Base-by-base conservation (phyloP, 306 rosid species). In the Erythrophleum fordii region DNA sequence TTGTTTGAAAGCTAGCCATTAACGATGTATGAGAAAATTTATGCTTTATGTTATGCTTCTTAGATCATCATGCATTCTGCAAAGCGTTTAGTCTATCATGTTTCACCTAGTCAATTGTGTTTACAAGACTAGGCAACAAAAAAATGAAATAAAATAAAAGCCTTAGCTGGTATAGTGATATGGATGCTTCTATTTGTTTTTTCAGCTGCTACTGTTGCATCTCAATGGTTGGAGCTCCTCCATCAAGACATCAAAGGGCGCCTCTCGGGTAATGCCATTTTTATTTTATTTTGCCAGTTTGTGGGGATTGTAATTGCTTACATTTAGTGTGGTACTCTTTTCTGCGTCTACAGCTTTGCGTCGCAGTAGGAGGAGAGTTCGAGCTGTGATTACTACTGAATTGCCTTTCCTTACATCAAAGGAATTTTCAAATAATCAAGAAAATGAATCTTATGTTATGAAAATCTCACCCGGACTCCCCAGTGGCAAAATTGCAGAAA, bases 191-290 rank as follows among this genome's bases (percentile, higher is more conserved):
- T 55, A 31, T 88, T n/a, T 65, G 41, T n/a, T 39, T 66, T 84
- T 85, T 67, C 97, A 95, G 99, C 99, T 86, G 99, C 99, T 64
- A 87, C 93, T 0, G 90, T 93, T 85, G 99, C 99, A 83, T 96
- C 98, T 68, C 97, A 89, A 58, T 93, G 99, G 99, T 83, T 96
- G 91, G 98, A 91, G 73, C 97, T 96, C 80, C 86, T 91, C 69
- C 89, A 84, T 69, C 98, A 89, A 84, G 99, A 96, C 76, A 83
- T 91, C 76, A 89, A 89, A 87, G 97, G 98, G 52, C 98, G 99
- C 62, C 98, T 96, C 84, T 81, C 87, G 6, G 94, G 99, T 93
- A 89, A 79, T 28, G 39, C 77, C 76, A 49, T 77, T 59, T 80
- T 67, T 55, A 46, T 37, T 69, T 28, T 31, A 73, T 53, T 73